Base-by-base conservation (phyloP, 2,329 filamentous ascomycete species). In the Rhinocladiella mackenziei region DNA sequence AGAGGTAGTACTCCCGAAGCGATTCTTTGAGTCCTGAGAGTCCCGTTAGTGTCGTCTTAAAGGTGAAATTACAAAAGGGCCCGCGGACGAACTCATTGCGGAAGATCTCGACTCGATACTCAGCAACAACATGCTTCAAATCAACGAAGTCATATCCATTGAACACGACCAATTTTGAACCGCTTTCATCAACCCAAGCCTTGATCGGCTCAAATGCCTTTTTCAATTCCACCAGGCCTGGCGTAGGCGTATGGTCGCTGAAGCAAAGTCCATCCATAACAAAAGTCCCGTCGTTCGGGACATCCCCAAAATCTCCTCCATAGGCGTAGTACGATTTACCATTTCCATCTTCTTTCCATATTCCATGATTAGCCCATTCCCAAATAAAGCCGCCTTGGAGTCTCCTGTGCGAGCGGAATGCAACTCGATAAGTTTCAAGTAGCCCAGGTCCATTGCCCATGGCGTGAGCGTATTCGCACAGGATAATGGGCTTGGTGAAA, bases 371-470 rank as follows among this genome's bases (percentile, higher is more conserved):
- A 0, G 75, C 76, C 78, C 78, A 83, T 56, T 82, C 78, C 78
- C 79, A 83, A 54, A 83, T 75, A 49, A 75, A 81, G 0, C 82
- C 83, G 8, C 83, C 83, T 56, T 85, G 81, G 0, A 86, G 70
- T 2, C 74, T 72, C 0, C 74, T 74, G 47, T 83, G 68, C 19
- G 70, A 70, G 22, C 76, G 74, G 65, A 86, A 87, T 0, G 74
- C 71, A 29, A 80, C 69, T 36, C 83, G 70, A 48, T 87, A 87
- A 48, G 86, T 83, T 48, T 82, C 74, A 8, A 87, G 69, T 23
- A 76, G 77, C 1, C 84, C 83, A 0, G 84, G 84, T 0, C 82
- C 83, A 55, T 86, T 87, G 4, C 84, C 84, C 83, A 87, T 86
- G 1, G 84, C 81, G 56, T 76, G 74, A 0, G 65, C 70, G 45